A percentile compares a stretch with the other conserved stretches of the same genome.
These are phyloP conservation scores for Ustilago lituana DNA, from an alignment of 1,284 basidiomycete genomes.

Conservation along the genomic window DNA sequence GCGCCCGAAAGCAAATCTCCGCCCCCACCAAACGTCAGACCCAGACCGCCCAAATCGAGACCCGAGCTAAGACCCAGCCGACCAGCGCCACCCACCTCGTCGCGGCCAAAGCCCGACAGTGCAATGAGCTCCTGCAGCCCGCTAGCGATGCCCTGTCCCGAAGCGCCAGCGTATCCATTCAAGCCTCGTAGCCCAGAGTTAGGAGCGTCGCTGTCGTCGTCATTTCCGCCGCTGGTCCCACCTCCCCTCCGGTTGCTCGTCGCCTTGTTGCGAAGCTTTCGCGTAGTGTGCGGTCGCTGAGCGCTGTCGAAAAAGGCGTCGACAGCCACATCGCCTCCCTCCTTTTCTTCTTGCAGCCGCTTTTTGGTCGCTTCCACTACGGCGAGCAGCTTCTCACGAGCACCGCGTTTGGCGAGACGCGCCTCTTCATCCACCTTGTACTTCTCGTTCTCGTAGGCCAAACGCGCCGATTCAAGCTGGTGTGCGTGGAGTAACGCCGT, in stretches of 20 bases:
- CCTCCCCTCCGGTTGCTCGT: slow-evolving; percentile 26
- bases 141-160: slow-evolving; percentile 29
- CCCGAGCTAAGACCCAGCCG: slow-evolving; percentile 31
- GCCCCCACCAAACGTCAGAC: slow-evolving; percentile 42
- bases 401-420: slow-evolving; percentile 56
- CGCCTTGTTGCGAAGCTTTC: slow-evolving; percentile 66
- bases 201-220: slow-evolving; percentile 38
- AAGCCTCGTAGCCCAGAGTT: slow-evolving; percentile 12
- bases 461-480: slow-evolving; percentile 58
- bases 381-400: slow-evolving; percentile 61
- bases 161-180: slow-evolving; percentile 11
- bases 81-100: slow-evolving; percentile 27
- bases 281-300: slow-evolving; percentile 62
- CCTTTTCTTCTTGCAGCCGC: slow-evolving; percentile 62
- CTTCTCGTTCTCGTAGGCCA: slow-evolving; percentile 54
- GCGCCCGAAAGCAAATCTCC: slow-evolving; percentile 45
- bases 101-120: slow-evolving; percentile 48
- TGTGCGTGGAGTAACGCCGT: slow-evolving; percentile 60
- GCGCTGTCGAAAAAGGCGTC: slow-evolving; percentile 58
- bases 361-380: slow-evolving; percentile 64
- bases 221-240: slow-evolving; percentile 15
- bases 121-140: slow-evolving; percentile 52
- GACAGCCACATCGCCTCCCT: slow-evolving; percentile 61
- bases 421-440: slow-evolving; percentile 62
- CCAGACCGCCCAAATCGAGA: slow-evolving; percentile 39